Conservation (phyloP, 192 early-diverging fungal species). For the Rhizophagus prolifer region DNA sequence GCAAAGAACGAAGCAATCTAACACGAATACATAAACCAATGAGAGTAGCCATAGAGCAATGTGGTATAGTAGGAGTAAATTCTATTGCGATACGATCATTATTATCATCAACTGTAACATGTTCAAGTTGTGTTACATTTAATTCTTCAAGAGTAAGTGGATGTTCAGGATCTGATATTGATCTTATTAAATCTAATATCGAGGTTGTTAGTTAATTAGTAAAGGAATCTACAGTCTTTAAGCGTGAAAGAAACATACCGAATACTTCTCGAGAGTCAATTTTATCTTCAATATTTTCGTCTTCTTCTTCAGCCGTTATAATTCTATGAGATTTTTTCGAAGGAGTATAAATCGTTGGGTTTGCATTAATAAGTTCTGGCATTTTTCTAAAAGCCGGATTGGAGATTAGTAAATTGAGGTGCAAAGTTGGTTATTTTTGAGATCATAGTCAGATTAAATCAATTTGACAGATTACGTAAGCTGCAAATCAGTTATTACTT, state of each 20-base stretch:
- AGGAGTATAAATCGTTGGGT: constrained; percentile 78
- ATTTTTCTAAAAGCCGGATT: not conserved
- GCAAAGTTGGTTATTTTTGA: too few relatives aligned
- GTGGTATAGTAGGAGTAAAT: constrained; percentile 97
- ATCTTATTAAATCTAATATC: constrained; percentile 78
- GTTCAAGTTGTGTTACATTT: constrained; percentile 86
- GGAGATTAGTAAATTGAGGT: too few relatives aligned
- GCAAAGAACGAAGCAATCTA: constrained; percentile 80
- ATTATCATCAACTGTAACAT: constrained; percentile 77
- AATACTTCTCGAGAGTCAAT: constrained; percentile 91
- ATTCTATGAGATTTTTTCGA: constrained; percentile 40
- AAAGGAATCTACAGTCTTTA: too few relatives aligned
- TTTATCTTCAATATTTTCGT: constrained; percentile 71
- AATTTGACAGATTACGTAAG: too few relatives aligned
- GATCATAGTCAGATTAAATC: too few relatives aligned
- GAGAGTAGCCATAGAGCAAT: constrained; percentile 98
- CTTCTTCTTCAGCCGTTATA: constrained; percentile 58
- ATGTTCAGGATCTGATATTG: constrained; percentile 98
- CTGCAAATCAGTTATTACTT: too few relatives aligned
- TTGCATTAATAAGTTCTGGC: constrained; percentile 58
- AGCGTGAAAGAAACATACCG: constrained; percentile 41
- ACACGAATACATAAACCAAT: constrained; percentile 98
- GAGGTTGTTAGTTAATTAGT: too few relatives aligned
- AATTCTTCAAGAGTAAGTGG: constrained; percentile 97
- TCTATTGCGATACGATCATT: constrained; percentile 70